These are phyloP conservation scores for Tilletia caries DNA, from an alignment of 1,284 basidiomycete genomes.

Conservation along the genomic window DNA sequence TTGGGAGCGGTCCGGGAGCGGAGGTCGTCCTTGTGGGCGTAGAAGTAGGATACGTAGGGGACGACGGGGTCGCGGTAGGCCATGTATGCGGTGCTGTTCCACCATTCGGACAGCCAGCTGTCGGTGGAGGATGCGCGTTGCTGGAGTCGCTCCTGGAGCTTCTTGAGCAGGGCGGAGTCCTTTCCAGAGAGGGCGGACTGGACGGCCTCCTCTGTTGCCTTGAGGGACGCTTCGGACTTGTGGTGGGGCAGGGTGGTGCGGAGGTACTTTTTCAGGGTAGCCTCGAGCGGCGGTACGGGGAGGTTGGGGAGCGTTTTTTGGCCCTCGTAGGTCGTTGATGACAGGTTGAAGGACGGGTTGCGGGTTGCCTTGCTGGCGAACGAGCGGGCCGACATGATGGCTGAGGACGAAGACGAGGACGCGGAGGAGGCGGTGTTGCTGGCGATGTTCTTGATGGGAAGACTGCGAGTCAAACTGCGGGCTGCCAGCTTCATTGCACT, in stretches of 20 bases:
- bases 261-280: constrained; percentile 48
- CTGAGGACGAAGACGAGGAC: neutral
- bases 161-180: constrained; percentile 66
- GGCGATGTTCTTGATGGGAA: constrained; percentile 1
- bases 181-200: constrained; percentile 64
- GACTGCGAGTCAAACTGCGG: neutral
- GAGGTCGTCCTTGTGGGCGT: constrained; percentile 71
- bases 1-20: constrained; percentile 33
- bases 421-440: neutral
- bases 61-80: constrained; percentile 75
- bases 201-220: constrained; percentile 57
- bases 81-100: constrained; percentile 80
- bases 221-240: constrained; percentile 26
- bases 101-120: constrained; percentile 95
- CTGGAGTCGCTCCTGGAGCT: constrained; percentile 77
- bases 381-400: neutral
- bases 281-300: constrained; percentile 48
- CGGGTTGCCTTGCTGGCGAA: neutral
- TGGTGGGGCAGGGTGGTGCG: constrained; percentile 44
- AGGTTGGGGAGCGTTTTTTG: constrained; percentile 48
- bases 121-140: constrained; percentile 61
- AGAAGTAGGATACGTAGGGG: constrained; percentile 93
- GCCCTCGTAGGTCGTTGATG: constrained; percentile 21
- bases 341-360: neutral
- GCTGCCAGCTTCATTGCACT: constrained; percentile 12